phyloP scores from a whole-genome alignment of 1,284 basidiomycete species.

The Trametes pubescens region DNA sequence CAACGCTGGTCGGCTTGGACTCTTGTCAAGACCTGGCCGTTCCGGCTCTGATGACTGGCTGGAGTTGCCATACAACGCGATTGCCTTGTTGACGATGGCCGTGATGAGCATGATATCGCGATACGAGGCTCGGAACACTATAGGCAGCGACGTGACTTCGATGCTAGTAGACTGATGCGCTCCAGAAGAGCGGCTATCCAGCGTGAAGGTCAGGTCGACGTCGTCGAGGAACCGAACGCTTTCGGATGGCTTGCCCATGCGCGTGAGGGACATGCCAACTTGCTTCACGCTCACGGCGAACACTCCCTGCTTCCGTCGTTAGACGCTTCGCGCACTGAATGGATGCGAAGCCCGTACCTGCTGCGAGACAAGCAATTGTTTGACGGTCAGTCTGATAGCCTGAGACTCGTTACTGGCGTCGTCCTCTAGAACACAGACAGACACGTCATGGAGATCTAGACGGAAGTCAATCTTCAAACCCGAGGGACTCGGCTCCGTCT shows the following conservation, averaged over 20 bases:
- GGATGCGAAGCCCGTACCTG: conserved; percentile 61
- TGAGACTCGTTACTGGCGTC: conserved; percentile 85
- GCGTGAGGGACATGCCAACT: conserved; percentile 94
- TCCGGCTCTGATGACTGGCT: conserved; percentile 18
- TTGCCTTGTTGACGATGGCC: conserved; percentile 89
- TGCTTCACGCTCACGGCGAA: conserved; percentile 84
- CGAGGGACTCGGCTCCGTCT: conserved; percentile 31
- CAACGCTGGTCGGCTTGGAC: conserved; percentile 19
- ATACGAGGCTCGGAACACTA: conserved; percentile 93
- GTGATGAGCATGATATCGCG: conserved; percentile 93
- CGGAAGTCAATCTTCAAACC: conserved; percentile 64
- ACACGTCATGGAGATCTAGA: conserved; percentile 92
- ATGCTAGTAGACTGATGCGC: conserved; percentile 85
- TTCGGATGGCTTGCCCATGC: conserved; percentile 88
- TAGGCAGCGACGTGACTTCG: conserved; percentile 83
- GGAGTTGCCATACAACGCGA: conserved; percentile 64
- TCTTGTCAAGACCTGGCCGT: conserved; percentile 12
- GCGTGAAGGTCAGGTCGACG: conserved; percentile 86
- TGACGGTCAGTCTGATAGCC: conserved; percentile 87
- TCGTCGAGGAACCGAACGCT: conserved; percentile 94
- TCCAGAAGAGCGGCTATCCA: conserved; percentile 83
- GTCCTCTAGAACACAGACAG: conserved; percentile 89
- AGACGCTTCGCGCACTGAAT: background rate
- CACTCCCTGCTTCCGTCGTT: conserved; percentile 63
- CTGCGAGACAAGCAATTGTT: conserved; percentile 90